Percentiles rank a stretch among this genome's conserved stretches.
Evolutionary conservation across 345 rosid genomes (phyloP).

Genomic region (Gossypium turneri): DNA sequence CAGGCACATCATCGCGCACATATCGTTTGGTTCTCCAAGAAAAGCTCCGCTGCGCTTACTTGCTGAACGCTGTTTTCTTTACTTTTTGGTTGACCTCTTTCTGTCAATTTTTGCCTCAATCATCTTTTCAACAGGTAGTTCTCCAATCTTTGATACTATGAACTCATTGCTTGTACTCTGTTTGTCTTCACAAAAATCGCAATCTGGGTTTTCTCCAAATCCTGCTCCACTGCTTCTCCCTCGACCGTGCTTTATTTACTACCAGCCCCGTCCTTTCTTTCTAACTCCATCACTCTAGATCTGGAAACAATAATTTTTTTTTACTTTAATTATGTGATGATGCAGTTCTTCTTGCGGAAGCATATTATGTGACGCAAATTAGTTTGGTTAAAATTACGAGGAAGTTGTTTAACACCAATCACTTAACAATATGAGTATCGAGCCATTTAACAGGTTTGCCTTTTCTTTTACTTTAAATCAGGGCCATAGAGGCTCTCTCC

Average conservation of each 20-base stretch:
- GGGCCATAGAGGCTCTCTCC: neutral
- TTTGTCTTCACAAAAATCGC: neutral
- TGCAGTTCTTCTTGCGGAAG: neutral
- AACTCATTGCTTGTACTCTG: neutral
- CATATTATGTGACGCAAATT: neutral
- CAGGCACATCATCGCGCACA: neutral
- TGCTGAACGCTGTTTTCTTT: neutral
- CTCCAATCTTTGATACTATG: neutral
- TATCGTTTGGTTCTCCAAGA: neutral
- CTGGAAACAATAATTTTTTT: neutral
- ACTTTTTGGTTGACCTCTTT: neutral
- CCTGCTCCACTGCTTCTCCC: neutral
- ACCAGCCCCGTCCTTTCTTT: neutral
- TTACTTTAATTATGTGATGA: too few relatives aligned
- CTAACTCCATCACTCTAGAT: neutral
- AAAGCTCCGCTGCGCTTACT: neutral
- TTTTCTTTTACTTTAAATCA: neutral
- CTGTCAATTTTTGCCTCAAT: neutral
- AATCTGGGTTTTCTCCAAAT: neutral
- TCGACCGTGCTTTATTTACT: neutral
- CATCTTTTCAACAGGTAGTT: neutral
- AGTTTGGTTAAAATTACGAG: neutral
- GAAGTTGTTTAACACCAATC: neutral
- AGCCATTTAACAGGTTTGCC: constrained; percentile 13
- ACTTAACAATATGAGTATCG: constrained; percentile 10